Base-by-base conservation (phyloP, 2,329 filamentous ascomycete species). In the Sarocladium kiliense region DNA sequence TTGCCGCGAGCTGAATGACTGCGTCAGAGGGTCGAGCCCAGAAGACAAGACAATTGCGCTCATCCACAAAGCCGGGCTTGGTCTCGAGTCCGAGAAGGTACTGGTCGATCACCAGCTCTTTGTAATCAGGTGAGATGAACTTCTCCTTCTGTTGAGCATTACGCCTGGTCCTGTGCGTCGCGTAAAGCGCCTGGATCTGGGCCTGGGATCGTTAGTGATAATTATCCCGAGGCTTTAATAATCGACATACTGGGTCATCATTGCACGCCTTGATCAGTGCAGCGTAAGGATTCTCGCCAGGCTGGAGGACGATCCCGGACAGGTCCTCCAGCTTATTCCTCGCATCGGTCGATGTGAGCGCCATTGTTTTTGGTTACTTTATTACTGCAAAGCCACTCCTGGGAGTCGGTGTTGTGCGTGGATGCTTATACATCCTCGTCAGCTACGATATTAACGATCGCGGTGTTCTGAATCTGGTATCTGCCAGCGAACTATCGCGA, bases 21-120 rank as follows among this genome's bases (percentile, higher is more conserved):
- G 87, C 83, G 45, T 82, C 72, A 1, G 92, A 88, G 16, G 93
- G 93, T 6, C 92, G 79, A 3, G 89, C 90, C 91, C 91, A 97
- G 65, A 97, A 86, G 1, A 91, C 89, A 11, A 97, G 77, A 66
- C 92, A 95, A 64, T 96, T 80, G 39, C 93, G 78, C 41, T 83
- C 81, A 66, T 97, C 93, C 53, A 77, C 68, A 66, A 88, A 96
- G 1, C 82, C 83, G 1, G 85, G 86, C 59, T 89, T 79, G 34
- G 86, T 72, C 61, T 87, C 80, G 30, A 96, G 73, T 55, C 86
- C 85, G 51, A 85, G 74, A 1, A 97, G 78, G 55, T 90, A 85
- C 2, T 86, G 83, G 65, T 97, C 93, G 53, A 93, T 79, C 50
- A 82, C 82, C 63, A 95, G 81, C 56, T 87, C 87, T 1, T 76